phyloP scores from a whole-genome alignment of 2,329 filamentous ascomycete species.

The Pseudogymnoascus sp. region DNA sequence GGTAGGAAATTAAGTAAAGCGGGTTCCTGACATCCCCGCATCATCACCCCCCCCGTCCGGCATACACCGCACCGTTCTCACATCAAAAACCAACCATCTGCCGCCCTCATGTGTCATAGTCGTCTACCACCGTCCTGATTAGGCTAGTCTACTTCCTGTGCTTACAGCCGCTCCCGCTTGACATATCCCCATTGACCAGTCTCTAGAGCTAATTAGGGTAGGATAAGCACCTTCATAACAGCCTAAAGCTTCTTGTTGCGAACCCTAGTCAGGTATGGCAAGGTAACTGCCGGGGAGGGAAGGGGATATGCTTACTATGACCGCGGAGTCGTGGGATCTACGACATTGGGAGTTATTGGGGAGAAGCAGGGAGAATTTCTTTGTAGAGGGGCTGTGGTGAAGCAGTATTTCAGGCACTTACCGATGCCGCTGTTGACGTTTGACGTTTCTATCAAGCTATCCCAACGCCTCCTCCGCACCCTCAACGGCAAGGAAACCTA shows the following conservation, averaged over 20 bases:
- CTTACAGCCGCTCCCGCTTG: neutral
- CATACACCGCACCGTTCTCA: neutral
- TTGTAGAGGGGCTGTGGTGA: constrained; percentile 50
- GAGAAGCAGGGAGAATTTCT: neutral
- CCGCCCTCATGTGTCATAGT: neutral
- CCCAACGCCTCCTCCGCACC: neutral
- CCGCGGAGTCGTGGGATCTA: neutral
- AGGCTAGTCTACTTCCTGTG: neutral
- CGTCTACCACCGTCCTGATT: neutral
- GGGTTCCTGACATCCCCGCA: neutral
- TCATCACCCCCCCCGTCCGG: neutral
- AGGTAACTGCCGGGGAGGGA: neutral
- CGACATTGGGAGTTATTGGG: neutral
- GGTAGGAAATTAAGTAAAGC: neutral
- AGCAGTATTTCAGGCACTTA: constrained; percentile 94
- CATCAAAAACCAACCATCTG: neutral
- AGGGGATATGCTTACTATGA: neutral
- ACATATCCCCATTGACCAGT: neutral
- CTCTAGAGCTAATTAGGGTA: neutral
- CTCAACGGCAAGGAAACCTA: neutral
- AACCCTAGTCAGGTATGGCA: neutral
- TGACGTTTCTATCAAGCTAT: constrained; percentile 52
- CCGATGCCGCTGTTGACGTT: constrained; percentile 85
- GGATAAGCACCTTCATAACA: neutral
- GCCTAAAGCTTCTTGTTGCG: neutral